Evolutionary conservation across 345 rosid genomes (phyloP).

Genomic region (Limnanthes douglasii): DNA sequence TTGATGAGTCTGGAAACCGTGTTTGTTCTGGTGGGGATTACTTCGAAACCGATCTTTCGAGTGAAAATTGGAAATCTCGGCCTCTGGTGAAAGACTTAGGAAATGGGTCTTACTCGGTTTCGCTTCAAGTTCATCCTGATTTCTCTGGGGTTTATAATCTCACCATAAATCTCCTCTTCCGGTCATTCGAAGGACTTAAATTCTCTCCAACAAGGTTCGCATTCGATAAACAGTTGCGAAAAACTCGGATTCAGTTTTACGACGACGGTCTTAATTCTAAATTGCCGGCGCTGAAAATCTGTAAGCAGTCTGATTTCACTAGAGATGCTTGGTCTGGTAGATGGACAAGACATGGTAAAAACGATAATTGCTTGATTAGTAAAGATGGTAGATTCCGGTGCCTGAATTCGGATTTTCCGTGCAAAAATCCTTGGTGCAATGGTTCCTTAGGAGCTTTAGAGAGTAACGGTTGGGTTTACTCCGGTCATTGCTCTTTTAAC

Average conservation of each 20-base stretch:
- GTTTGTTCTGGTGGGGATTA: constrained; percentile 82
- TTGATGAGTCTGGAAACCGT: constrained; percentile 32
- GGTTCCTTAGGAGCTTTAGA: constrained; percentile 62
- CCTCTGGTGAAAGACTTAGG: constrained; percentile 70
- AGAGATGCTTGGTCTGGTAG: constrained; percentile 71
- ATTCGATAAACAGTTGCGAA: constrained; percentile 35
- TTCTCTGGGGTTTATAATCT: constrained; percentile 60
- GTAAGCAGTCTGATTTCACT: constrained; percentile 42
- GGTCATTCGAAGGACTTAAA: constrained; percentile 67
- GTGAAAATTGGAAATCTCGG: constrained; percentile 77
- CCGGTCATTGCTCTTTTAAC: constrained; percentile 67
- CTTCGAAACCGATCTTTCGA: constrained; percentile 80
- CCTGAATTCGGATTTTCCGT: constrained; percentile 38
- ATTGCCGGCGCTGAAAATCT: constrained; percentile 37
- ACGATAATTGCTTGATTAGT: constrained; percentile 51
- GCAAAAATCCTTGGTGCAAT: constrained; percentile 74
- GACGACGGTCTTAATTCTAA: constrained; percentile 11
- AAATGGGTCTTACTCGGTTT: constrained; percentile 59
- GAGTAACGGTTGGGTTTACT: constrained; percentile 98
- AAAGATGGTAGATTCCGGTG: constrained; percentile 74
- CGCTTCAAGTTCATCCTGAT: constrained; percentile 84
- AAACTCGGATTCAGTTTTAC: constrained; percentile 29
- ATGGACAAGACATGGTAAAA: constrained; percentile 81
- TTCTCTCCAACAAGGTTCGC: constrained; percentile 50
- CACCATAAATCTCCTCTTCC: constrained; percentile 55